These are phyloP conservation scores for Penicillium goetzii DNA, from an alignment of 495 filamentous ascomycete genomes.

Conservation along the genomic window DNA sequence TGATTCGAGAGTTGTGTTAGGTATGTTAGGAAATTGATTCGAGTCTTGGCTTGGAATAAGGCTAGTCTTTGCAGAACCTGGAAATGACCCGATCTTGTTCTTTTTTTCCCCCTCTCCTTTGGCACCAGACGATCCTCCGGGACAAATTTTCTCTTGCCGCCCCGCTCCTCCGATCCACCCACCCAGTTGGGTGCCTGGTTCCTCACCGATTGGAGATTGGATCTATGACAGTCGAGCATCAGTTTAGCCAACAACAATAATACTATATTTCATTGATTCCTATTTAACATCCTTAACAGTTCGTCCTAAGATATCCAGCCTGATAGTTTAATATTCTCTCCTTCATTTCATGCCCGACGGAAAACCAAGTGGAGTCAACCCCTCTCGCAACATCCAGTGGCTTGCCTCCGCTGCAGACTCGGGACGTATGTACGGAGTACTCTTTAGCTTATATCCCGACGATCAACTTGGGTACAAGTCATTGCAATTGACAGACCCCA, in stretches of 20 bases:
- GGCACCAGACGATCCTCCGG: constrained; percentile 27
- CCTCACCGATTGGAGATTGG: constrained; percentile 24
- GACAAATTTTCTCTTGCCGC: constrained; percentile 38
- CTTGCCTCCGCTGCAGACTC: constrained; percentile 26
- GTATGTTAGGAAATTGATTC: too few species aligned
- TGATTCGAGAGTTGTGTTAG: neutral
- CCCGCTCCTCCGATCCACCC: constrained; percentile 35
- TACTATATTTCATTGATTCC: neutral
- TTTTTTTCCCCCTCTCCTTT: constrained; percentile 4
- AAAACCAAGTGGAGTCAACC: constrained; percentile 23
- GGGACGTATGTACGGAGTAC: constrained; percentile 16
- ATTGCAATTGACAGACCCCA: neutral
- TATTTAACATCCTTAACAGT: neutral
- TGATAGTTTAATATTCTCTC: too few species aligned
- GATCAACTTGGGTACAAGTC: neutral
- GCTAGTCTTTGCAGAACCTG: neutral
- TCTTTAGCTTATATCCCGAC: neutral
- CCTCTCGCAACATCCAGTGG: constrained; percentile 24
- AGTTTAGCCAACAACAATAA: neutral
- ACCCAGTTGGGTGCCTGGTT: constrained; percentile 29
- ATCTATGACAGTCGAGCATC: neutral
- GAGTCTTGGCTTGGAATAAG: too few species aligned
- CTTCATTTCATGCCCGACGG: neutral
- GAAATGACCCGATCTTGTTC: constrained; percentile 6
- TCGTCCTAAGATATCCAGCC: neutral